phyloP scores from a whole-genome alignment of 2,329 filamentous ascomycete genomes.

The Neocucurbitaria cava region DNA sequence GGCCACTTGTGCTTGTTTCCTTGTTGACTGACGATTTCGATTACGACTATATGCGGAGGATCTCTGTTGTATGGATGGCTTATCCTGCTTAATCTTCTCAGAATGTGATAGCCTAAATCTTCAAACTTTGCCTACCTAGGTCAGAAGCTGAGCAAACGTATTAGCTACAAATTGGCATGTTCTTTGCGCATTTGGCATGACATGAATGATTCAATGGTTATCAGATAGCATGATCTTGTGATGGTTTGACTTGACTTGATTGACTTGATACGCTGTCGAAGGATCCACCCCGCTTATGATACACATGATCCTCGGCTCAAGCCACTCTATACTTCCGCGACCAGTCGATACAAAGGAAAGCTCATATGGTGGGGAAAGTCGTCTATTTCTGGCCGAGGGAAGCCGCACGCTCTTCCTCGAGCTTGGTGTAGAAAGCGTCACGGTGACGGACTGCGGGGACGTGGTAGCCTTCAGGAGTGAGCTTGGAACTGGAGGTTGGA shows the following conservation, averaged over 20 bases:
- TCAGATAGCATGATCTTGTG: neutral
- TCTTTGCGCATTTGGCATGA: neutral
- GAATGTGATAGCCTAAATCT: no score
- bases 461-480: constrained; percentile 63
- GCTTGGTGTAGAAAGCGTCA: constrained; percentile 68
- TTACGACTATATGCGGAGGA: neutral
- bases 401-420: constrained; percentile 66
- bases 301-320: constrained; percentile 35
- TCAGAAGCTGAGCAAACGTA: no score
- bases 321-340: constrained; percentile 32
- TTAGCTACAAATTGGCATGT: no score
- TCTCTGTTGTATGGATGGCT: no score
- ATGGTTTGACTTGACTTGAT: constrained; percentile 16
- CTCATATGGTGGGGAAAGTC: constrained; percentile 15
- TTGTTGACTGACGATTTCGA: neutral
- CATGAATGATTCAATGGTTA: neutral
- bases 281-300: constrained; percentile 40
- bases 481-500: neutral
- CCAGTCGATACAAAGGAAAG: constrained; percentile 38
- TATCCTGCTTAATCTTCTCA: no score
- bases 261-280: constrained; percentile 30
- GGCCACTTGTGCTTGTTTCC: neutral
- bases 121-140: no score
- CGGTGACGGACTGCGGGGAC: constrained; percentile 68
- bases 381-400: constrained; percentile 51